Evolutionary conservation across 257 asterid species (phyloP).

Genomic region (Jacaranda copaia): DNA sequence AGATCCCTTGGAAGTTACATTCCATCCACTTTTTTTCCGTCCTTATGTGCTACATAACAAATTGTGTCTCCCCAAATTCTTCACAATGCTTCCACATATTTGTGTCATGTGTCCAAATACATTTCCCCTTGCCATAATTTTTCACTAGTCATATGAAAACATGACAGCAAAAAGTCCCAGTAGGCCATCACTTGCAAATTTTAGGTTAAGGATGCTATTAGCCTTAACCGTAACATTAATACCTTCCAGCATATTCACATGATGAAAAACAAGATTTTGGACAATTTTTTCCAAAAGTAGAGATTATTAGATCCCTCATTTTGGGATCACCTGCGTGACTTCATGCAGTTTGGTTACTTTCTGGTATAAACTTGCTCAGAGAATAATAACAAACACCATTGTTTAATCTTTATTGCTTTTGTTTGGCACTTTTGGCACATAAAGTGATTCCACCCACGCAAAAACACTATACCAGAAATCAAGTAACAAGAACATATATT

Average conservation of each 20-base stretch:
- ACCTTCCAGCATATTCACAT: slow-evolving; percentile 2
- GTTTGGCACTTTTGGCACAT: slow-evolving; percentile 47
- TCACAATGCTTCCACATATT: too few relatives aligned
- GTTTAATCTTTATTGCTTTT: slow-evolving; percentile 38
- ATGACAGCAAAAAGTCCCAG: not conserved
- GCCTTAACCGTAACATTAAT: not conserved
- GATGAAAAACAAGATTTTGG: not conserved
- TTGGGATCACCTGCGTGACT: slow-evolving; percentile 42
- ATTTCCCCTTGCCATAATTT: not conserved
- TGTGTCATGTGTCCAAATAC: not conserved
- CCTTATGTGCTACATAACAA: too few relatives aligned
- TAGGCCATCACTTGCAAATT: too few relatives aligned
- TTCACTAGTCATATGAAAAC: not conserved
- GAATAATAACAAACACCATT: slow-evolving; percentile 37
- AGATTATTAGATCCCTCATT: slow-evolving; percentile 31
- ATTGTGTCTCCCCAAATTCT: too few relatives aligned
- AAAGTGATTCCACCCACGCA: slow-evolving; percentile 50
- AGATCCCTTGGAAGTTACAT: too few relatives aligned
- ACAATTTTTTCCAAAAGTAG: slow-evolving; percentile 4
- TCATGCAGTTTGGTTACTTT: slow-evolving; percentile 50
- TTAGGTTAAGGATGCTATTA: slow-evolving; percentile 17
- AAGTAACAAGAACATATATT: slow-evolving; percentile 15
- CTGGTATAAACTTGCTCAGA: slow-evolving; percentile 35
- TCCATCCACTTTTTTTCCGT: too few relatives aligned
- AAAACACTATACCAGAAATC: slow-evolving; percentile 31